phyloP scores from a whole-genome alignment of 371 early-diverging fungal species.

The Mortierella polycephala region DNA sequence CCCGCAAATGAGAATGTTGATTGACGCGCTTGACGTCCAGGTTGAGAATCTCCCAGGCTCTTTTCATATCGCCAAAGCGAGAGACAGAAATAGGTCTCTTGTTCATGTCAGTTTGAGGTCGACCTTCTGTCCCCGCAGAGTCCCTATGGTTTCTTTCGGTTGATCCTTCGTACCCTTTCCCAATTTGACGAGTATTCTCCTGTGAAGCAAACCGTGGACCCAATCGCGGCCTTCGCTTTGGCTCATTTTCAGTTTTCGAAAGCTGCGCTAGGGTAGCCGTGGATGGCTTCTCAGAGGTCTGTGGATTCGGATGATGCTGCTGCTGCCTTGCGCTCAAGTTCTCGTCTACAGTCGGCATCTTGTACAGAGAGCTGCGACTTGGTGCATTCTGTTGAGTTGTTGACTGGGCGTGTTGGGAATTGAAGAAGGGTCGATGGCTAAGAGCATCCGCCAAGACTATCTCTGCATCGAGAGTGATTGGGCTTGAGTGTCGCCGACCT shows the following conservation, averaged over 20 bases:
- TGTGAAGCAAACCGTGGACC: not conserved
- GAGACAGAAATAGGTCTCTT: conserved; percentile 11
- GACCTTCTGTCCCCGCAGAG: not conserved
- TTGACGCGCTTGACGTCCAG: conserved; percentile 49
- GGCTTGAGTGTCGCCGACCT: conserved; percentile 42
- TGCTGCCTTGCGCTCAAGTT: not conserved
- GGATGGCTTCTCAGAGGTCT: conserved; percentile 7
- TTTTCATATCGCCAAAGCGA: conserved; percentile 44
- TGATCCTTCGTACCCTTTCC: not conserved
- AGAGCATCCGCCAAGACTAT: conserved; percentile 17
- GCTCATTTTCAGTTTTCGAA: not conserved
- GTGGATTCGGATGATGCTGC: not conserved
- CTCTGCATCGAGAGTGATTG: conserved; percentile 24
- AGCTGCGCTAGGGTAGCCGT: not conserved
- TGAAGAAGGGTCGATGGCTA: conserved; percentile 14
- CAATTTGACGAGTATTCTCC: not conserved
- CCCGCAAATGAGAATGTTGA: conserved; percentile 40
- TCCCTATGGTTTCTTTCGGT: not conserved
- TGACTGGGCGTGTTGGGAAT: conserved; percentile 17
- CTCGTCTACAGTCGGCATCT: conserved; percentile 28
- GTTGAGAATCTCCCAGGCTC: conserved; percentile 53
- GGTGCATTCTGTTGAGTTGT: conserved; percentile 2
- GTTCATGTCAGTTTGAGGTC: not conserved
- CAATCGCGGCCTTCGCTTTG: not conserved
- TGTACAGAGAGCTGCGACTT: conserved; percentile 19